Conservation (phyloP, 2,329 filamentous ascomycete genomes). For the Aspergillus ustus region DNA sequence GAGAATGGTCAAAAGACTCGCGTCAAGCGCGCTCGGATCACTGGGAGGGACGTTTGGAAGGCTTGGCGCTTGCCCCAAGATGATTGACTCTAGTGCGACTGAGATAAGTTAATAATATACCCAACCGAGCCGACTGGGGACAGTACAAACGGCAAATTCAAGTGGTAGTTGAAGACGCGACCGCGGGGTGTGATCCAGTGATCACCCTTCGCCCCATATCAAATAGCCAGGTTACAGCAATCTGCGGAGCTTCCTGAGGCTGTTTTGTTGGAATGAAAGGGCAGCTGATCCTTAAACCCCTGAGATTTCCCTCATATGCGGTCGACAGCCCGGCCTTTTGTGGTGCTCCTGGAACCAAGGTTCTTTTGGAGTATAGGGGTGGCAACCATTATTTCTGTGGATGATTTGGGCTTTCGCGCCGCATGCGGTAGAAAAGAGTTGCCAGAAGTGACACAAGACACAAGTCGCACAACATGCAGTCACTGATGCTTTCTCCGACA, state of each 20-base stretch:
- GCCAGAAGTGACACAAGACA: background rate
- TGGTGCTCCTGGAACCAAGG: background rate
- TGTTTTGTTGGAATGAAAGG: too few species aligned
- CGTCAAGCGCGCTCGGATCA: background rate
- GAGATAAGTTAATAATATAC: background rate
- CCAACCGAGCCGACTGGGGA: too few species aligned
- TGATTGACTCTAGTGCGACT: background rate
- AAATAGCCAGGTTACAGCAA: too few species aligned
- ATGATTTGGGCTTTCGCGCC: background rate
- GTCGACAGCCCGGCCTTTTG: background rate
- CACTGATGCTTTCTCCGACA: background rate
- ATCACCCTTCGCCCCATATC: too few species aligned
- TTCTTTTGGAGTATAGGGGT: background rate
- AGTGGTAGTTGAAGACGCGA: too few species aligned
- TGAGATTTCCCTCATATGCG: too few species aligned
- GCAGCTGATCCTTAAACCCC: too few species aligned
- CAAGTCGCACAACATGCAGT: background rate
- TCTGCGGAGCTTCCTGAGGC: too few species aligned
- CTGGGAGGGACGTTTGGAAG: background rate
- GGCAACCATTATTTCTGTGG: background rate
- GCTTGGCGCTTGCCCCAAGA: background rate
- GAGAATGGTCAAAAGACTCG: background rate
- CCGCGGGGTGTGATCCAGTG: too few species aligned
- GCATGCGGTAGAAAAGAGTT: background rate
- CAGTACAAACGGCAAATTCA: too few species aligned